Percentiles rank a stretch among this genome's conserved stretches.
Conservation (phyloP, 352 stramenopile genomes). For the Pythium monospermum region DNA sequence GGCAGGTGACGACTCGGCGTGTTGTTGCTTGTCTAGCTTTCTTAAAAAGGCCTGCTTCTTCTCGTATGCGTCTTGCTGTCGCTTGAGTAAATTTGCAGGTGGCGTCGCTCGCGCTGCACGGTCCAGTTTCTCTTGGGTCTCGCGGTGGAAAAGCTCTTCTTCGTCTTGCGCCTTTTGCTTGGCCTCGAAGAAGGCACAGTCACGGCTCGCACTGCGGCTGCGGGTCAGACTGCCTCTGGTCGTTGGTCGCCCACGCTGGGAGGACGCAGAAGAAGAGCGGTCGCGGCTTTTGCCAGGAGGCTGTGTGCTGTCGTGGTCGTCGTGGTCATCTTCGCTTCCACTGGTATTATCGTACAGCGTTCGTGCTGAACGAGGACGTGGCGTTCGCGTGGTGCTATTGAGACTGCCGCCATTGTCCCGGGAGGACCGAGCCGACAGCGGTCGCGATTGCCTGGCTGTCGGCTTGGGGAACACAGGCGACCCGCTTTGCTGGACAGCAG, state of each 20-base stretch:
- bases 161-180: constrained; percentile 45
- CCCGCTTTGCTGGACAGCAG: constrained; percentile 10
- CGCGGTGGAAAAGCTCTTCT: constrained; percentile 15
- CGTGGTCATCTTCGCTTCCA: neutral
- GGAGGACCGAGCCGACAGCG: no score
- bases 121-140: constrained; percentile 22
- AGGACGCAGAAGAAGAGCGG: no score
- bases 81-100: constrained; percentile 46
- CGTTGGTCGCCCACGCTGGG: no score
- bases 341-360: neutral
- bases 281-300: no score
- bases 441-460: no score
- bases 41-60: constrained; percentile 39
- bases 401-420: no score
- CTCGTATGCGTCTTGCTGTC: constrained; percentile 32
- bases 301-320: neutral
- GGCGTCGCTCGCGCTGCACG: constrained; percentile 42
- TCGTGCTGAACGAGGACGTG: neutral
- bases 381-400: neutral
- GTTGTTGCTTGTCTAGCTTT: constrained; percentile 29
- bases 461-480: constrained; percentile 22
- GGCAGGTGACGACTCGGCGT: constrained; percentile 28
- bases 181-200: constrained; percentile 55
- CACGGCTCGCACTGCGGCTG: constrained; percentile 17
- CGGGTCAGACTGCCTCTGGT: constrained; percentile 19